Conservation (phyloP, 257 asterid species). For the Solanum neorickii region DNA sequence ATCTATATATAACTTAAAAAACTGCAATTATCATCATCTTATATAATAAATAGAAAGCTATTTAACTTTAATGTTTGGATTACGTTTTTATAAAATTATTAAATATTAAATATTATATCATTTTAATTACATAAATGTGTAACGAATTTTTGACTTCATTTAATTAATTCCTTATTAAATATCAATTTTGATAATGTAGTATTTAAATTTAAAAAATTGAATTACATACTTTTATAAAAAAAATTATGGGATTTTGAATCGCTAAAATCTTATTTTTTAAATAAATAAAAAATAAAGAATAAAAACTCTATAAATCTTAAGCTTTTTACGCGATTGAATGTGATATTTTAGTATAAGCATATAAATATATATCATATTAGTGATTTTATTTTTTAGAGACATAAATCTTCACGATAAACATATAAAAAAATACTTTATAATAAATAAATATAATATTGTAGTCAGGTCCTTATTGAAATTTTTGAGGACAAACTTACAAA, state of each 20-base stretch:
- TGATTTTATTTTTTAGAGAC: too few relatives aligned
- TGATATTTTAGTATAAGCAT: too few relatives aligned
- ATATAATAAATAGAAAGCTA: too few relatives aligned
- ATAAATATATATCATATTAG: too few relatives aligned
- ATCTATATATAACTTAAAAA: background rate
- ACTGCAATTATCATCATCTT: background rate
- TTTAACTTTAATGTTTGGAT: too few relatives aligned
- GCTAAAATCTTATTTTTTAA: background rate
- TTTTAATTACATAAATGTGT: background rate
- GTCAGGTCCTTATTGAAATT: background rate
- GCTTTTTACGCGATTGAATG: background rate
- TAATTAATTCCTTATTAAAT: too few relatives aligned
- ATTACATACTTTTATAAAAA: background rate
- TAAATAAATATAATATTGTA: too few relatives aligned
- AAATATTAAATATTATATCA: background rate
- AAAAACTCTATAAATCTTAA: too few relatives aligned
- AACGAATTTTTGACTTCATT: background rate
- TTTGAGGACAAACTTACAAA: background rate
- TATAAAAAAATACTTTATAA: too few relatives aligned
- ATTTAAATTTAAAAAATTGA: background rate
- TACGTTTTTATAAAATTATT: too few relatives aligned
- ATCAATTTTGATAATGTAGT: background rate
- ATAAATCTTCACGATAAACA: background rate
- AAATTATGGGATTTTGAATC: background rate
- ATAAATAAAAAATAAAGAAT: too few relatives aligned